Conservation (phyloP, 352 stramenopile species). For the Phytophthora uliginosa region DNA sequence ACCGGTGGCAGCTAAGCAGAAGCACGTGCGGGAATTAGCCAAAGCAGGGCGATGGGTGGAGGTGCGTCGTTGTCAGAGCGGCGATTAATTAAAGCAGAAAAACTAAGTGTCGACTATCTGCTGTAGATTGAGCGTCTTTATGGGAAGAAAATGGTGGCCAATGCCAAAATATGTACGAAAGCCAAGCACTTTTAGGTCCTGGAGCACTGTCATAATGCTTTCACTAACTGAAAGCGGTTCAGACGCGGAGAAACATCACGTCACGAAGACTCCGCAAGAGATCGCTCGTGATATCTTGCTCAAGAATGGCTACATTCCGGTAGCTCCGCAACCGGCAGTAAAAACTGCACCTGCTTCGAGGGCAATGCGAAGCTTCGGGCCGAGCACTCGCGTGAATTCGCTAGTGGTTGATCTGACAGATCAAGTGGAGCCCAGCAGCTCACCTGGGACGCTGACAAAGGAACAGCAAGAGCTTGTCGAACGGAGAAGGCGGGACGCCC, state of each 20-base stretch:
- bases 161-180: conserved; percentile 70
- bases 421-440: conserved; percentile 13
- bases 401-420: neutral
- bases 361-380: neutral
- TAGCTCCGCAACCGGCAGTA: conserved; percentile 6
- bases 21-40: conserved; percentile 78
- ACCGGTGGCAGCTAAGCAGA: conserved; percentile 71
- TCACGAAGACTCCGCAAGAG: conserved; percentile 67
- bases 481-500: conserved; percentile 54
- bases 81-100: neutral
- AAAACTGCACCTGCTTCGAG: neutral
- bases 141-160: conserved; percentile 75
- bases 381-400: neutral
- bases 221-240: neutral
- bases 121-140: conserved; percentile 72
- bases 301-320: conserved; percentile 64
- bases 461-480: conserved; percentile 70
- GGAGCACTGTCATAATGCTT: neutral
- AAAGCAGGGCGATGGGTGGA: conserved; percentile 58
- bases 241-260: conserved; percentile 66
- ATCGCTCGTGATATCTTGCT: conserved; percentile 71
- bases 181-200: neutral
- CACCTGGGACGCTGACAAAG: conserved; percentile 59
- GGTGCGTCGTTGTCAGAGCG: conserved; percentile 33
- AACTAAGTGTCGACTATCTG: neutral